Evolutionary conservation across 208 protist species (phyloP).

Genomic region (Trypanosoma theileri): DNA sequence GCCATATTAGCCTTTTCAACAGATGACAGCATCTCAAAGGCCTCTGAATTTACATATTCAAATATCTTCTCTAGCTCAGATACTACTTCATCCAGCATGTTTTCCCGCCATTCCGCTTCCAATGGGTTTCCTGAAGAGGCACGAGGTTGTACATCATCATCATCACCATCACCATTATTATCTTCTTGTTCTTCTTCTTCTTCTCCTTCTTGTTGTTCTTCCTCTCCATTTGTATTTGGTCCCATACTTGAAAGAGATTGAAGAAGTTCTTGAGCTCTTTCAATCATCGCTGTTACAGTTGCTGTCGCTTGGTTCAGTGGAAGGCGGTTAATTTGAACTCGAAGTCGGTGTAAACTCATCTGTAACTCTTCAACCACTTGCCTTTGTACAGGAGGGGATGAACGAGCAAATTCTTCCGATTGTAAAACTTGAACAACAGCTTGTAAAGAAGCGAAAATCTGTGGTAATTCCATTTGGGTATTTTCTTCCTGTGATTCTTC

Average conservation of each 20-base stretch:
- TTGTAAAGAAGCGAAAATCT: conserved; percentile 27
- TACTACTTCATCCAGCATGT: conserved; percentile 12
- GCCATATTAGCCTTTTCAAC: conserved; percentile 32
- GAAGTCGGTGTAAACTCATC: conserved; percentile 17
- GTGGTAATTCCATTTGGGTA: conserved; percentile 6
- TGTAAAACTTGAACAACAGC: conserved; percentile 38
- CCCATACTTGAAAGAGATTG: not conserved
- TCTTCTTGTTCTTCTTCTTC: not conserved
- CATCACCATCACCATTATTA: not conserved
- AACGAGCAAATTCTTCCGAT: conserved; percentile 29
- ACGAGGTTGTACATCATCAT: not conserved
- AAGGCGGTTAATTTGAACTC: conserved; percentile 14
- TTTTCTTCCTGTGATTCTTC: not conserved
- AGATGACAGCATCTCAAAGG: conserved; percentile 35
- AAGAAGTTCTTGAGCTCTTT: conserved; percentile 10
- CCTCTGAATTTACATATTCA: conserved; percentile 43
- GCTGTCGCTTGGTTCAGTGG: conserved; percentile 25
- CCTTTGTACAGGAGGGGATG: conserved; percentile 14
- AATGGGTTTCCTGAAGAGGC: not conserved
- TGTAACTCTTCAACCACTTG: conserved; percentile 8
- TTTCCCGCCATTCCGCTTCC: conserved; percentile 10
- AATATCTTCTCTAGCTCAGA: conserved; percentile 32
- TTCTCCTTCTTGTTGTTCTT: conserved; percentile 18
- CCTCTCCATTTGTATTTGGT: conserved; percentile 9
- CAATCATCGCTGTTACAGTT: conserved; percentile 20